A percentile compares a stretch with the other conserved stretches of the same genome.
Evolutionary conservation across 2,329 filamentous ascomycete genomes (phyloP).

Genomic region (Leptographium radiaticola): DNA sequence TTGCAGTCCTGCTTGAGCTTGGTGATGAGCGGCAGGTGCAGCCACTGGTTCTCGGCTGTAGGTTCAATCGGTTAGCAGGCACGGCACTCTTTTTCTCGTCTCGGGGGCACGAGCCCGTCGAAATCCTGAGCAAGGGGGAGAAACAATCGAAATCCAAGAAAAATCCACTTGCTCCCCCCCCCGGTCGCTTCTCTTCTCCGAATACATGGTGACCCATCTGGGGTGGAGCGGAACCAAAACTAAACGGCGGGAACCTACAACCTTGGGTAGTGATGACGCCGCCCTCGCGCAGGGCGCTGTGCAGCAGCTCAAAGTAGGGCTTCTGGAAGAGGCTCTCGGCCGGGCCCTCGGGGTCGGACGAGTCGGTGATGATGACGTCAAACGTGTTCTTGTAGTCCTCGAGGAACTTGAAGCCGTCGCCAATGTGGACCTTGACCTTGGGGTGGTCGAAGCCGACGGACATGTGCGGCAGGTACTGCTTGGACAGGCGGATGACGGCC

Average conservation of each 20-base stretch:
- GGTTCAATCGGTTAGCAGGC: background rate
- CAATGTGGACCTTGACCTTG: slow-evolving; percentile 83
- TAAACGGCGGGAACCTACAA: slow-evolving; percentile 61
- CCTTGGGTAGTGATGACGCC: slow-evolving; percentile 99
- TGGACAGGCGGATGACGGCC: slow-evolving; percentile 95
- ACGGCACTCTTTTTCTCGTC: background rate
- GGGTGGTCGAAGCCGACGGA: slow-evolving; percentile 85
- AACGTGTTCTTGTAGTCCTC: slow-evolving; percentile 94
- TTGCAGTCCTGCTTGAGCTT: slow-evolving; percentile 94
- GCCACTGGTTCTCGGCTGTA: slow-evolving; percentile 97
- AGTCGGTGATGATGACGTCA: slow-evolving; percentile 99
- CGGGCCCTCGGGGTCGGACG: slow-evolving; percentile 90
- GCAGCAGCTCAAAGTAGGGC: slow-evolving; percentile 91
- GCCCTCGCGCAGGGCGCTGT: slow-evolving; percentile 80
- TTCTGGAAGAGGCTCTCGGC: slow-evolving; percentile 97
- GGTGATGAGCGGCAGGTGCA: slow-evolving; percentile 86
- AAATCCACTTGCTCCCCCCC: background rate
- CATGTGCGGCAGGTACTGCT: slow-evolving; percentile 95
- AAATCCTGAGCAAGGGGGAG: background rate
- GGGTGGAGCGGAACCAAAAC: slow-evolving; percentile 6
- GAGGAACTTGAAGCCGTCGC: slow-evolving; percentile 98
- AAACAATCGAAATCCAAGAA: background rate
- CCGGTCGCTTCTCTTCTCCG: background rate
- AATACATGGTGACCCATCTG: background rate
- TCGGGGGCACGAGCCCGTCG: background rate